Evolutionary conservation across 805 yeast genomes (phyloP).

Genomic region (Candida tibetensis): DNA sequence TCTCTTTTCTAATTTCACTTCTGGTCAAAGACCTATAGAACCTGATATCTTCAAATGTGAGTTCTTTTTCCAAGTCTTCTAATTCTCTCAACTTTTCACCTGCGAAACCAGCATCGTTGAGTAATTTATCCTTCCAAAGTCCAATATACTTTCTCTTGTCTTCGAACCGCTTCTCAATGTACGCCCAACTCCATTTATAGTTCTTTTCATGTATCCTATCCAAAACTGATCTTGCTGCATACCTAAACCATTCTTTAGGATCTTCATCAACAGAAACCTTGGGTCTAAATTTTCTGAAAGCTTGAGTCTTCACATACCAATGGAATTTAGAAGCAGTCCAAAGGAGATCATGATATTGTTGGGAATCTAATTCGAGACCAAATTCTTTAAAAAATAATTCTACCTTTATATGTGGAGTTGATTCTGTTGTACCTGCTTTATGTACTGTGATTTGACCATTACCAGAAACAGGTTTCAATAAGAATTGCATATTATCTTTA

Average conservation of each 20-base stretch:
- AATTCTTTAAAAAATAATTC: slow-evolving; percentile 84
- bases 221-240: slow-evolving; percentile 72
- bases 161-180: slow-evolving; percentile 66
- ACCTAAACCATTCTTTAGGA: slow-evolving; percentile 79
- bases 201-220: slow-evolving; percentile 80
- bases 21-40: slow-evolving; percentile 82
- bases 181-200: slow-evolving; percentile 86
- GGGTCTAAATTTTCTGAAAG: slow-evolving; percentile 73
- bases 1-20: slow-evolving; percentile 59
- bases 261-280: slow-evolving; percentile 48
- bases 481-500: slow-evolving; percentile 42
- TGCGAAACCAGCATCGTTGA: slow-evolving; percentile 25
- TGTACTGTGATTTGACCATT: slow-evolving; percentile 77
- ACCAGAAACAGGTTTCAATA: slow-evolving; percentile 87
- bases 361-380: slow-evolving; percentile 79
- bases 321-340: slow-evolving; percentile 80
- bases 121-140: slow-evolving; percentile 64
- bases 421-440: slow-evolving; percentile 71
- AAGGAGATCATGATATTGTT: slow-evolving; percentile 78
- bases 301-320: slow-evolving; percentile 72
- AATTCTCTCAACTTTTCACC: slow-evolving; percentile 37
- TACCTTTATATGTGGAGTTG: slow-evolving; percentile 65
- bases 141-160: slow-evolving; percentile 64
- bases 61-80: slow-evolving; percentile 52
- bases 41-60: slow-evolving; percentile 75